Percentiles rank a stretch among this genome's conserved stretches.
Conservation (phyloP, 805 yeast species). For the Myxozyma nipponensis region DNA sequence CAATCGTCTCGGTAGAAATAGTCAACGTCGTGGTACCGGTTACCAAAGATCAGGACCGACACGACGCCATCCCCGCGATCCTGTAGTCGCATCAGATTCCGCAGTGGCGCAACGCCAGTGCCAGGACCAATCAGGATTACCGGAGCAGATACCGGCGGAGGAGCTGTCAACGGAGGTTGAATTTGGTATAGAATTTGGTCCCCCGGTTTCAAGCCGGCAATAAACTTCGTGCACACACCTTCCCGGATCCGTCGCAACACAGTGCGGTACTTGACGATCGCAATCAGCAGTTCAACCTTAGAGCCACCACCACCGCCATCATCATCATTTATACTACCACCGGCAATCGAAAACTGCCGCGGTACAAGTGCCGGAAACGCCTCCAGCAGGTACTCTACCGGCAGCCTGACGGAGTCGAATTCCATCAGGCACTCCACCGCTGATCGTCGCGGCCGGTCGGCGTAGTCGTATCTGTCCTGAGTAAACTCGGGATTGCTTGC, state of each 20-base stretch:
- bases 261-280: slow-evolving; percentile 83
- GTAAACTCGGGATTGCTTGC: slow-evolving; percentile 53
- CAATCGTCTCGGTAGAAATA: slow-evolving; percentile 59
- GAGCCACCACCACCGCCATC: slow-evolving; percentile 47
- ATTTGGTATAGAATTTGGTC: slow-evolving; percentile 51
- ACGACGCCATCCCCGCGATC: slow-evolving; percentile 29
- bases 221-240: slow-evolving; percentile 81
- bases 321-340: slow-evolving; percentile 31
- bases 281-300: slow-evolving; percentile 65
- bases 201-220: slow-evolving; percentile 48
- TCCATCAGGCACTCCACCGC: slow-evolving; percentile 79
- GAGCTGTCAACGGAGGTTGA: slow-evolving; percentile 42
- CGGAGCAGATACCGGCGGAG: slow-evolving; percentile 45
- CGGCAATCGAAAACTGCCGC: slow-evolving; percentile 79
- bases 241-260: slow-evolving; percentile 67
- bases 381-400: slow-evolving; percentile 71
- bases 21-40: slow-evolving; percentile 63
- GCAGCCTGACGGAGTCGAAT: slow-evolving; percentile 70
- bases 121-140: slow-evolving; percentile 84
- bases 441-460: slow-evolving; percentile 89
- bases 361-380: slow-evolving; percentile 76
- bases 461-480: slow-evolving; percentile 83
- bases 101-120: slow-evolving; percentile 94
- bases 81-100: slow-evolving; percentile 51
- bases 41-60: slow-evolving; percentile 70